These are phyloP conservation scores for Thalassiosira profunda DNA, from an alignment of 108 stramenopile genomes.

Conservation along the genomic window DNA sequence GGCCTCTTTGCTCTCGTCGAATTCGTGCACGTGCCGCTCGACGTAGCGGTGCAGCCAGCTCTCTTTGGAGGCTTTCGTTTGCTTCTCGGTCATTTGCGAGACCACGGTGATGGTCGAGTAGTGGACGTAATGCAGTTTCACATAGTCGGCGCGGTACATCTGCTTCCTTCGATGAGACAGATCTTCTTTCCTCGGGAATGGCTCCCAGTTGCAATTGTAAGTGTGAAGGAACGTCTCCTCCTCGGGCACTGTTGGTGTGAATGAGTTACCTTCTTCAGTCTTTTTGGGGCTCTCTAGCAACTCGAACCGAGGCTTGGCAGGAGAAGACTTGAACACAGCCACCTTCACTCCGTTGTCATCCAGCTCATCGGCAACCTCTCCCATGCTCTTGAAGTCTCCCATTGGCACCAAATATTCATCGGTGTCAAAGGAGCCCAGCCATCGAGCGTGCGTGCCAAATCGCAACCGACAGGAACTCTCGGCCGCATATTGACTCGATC, in stretches of 20 bases:
- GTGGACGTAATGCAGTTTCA: slow-evolving; percentile 87
- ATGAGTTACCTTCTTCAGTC: slow-evolving; percentile 6
- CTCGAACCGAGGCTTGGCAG: slow-evolving; percentile 46
- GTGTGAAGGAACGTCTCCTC: slow-evolving; percentile 78
- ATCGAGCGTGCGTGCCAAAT: slow-evolving; percentile 84
- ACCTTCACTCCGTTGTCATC: slow-evolving; percentile 43
- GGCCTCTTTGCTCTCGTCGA: slow-evolving; percentile 76
- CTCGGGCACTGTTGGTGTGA: slow-evolving; percentile 55
- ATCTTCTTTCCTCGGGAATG: slow-evolving; percentile 67
- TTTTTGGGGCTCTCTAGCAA: slow-evolving; percentile 49
- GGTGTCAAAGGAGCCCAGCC: slow-evolving; percentile 88
- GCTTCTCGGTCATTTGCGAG: slow-evolving; percentile 62
- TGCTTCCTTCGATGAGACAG: slow-evolving; percentile 86
- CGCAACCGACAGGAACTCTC: slow-evolving; percentile 83
- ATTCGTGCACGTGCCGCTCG: slow-evolving; percentile 63
- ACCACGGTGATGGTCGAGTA: slow-evolving; percentile 81
- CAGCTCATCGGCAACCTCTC: slow-evolving; percentile 40
- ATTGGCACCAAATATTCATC: slow-evolving; percentile 90
- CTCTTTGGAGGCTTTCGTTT: slow-evolving; percentile 31
- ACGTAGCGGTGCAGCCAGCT: slow-evolving; percentile 45
- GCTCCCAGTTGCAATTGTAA: slow-evolving; percentile 89
- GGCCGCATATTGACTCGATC: slow-evolving; percentile 89
- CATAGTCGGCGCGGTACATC: slow-evolving; percentile 81
- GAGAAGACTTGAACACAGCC: slow-evolving; percentile 48
- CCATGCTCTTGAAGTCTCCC: slow-evolving; percentile 44